Evolutionary conservation across 768 basidiomycete genomes (phyloP), one percentile per base, ranked within the genome.

Genomic region (Boletus vermiculosoides): DNA sequence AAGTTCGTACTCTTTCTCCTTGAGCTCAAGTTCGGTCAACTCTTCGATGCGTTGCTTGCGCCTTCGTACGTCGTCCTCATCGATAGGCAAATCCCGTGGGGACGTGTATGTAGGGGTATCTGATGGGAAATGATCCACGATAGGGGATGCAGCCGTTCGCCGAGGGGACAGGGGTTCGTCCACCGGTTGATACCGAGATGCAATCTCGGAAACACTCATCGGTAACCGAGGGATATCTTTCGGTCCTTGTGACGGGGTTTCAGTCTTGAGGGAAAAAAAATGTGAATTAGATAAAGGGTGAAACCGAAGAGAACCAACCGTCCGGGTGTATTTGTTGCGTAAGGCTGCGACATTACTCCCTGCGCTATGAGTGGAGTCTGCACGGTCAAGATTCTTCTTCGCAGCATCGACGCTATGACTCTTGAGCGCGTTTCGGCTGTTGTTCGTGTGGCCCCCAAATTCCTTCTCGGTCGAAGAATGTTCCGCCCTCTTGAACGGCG

Each of bases 271-370:
- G 18, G 28, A 50, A 52, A 55, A 15, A 50, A 37, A 54, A 39
- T 20, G 48, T 63, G 42, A 54, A 56, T 33, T 23, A 52, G 18
- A 50, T 15, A 37, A 56, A 45, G 13, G 22, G 11, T 20, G 40
- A 57, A 7, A 44, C 20, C 40, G 25, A 61, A 52, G 16, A 57
- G 41, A 40, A 75, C 85, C 44, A 62, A 89, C 88, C 54, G 70
- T 75, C 41, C 73, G 78, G 22, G 82, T 77, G 61, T 87, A 90
- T 49, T 81, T 81, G 65, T 80, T 81, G 44, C 85, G 79, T 78
- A 92, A 83, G 2, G 83, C 82, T 42, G 88, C 85, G 45, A 92
- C 88, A 25, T 86, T 72, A 62, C 81, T 84, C 13, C 80, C 81
- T 47, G 65, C 79, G 58, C 82, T 85, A 40, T 70, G 77, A 7